Evolutionary conservation across 2,329 filamentous ascomycete species (phyloP), one percentile per base, ranked within the genome.

Genomic region (Chrysosporium queenslandicum): DNA sequence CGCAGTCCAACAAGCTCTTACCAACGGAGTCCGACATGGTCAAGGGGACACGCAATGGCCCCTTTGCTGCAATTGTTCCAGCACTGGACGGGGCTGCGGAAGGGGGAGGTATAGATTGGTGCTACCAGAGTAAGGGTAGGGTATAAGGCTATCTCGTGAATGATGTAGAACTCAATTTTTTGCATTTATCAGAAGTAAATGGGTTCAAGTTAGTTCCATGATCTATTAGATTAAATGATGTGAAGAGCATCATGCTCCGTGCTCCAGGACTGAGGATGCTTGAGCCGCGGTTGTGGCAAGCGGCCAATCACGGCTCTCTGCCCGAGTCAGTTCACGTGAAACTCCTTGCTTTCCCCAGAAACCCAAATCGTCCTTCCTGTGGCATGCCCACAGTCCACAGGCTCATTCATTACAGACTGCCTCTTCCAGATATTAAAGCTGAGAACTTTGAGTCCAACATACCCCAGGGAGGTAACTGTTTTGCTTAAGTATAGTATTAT

Each of bases 21-120:
- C 71, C 71, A 59, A 73, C 68, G 59, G 71, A 73, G 63, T 73
- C 71, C 59, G 71, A 71, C 70, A 72, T 72, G 59, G 56, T 66
- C 62, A 50, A n/a, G 16, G 16, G 25, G 25, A 40, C 11, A 32
- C 23, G 16, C 37, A 25, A 46, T n/a, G 27, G 16, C 23, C 18
- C 45, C 36, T 16, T 30, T 21, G 11, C 11, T 20, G 5, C 21
- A 21, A 39, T 18, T 12, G 18, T 21, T 39, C n/a, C n/a, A 6
- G 18, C 8, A 3, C 36, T 20, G 4, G 39, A 21, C 39, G 20
- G 18, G 8, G n/a, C 39, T 23, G 39, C 20, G 9, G 39, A 12
- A 25, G 21, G 4, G 6, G 39, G 8, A 41, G 14, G 20, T 39
- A 20, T 16, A 16, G 20, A 39, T 39, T 39, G 36, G 36, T 18